phyloP scores from a whole-genome alignment of 495 filamentous ascomycete genomes.

The Penicillium longicatenatum region DNA sequence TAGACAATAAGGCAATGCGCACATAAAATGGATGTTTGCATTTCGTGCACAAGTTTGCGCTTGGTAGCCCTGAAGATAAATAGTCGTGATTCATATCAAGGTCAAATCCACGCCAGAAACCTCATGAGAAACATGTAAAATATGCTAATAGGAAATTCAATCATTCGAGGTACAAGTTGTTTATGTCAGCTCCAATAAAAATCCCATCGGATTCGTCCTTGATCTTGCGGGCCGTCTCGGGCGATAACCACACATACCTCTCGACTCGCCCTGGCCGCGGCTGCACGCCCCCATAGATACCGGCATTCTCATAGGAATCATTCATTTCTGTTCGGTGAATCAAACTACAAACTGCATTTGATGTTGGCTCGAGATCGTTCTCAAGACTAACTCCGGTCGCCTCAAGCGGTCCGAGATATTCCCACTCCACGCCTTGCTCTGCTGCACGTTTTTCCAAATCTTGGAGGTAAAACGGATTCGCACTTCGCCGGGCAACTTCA shows the following conservation, averaged over 20 bases:
- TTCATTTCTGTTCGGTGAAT: conserved; percentile 10
- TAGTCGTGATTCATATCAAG: too few relatives aligned
- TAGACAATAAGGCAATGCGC: too few relatives aligned
- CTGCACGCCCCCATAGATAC: conserved; percentile 13
- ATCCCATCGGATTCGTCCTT: conserved; percentile 10
- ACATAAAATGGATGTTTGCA: too few relatives aligned
- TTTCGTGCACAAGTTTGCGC: too few relatives aligned
- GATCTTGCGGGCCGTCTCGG: conserved; percentile 16
- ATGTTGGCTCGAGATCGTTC: conserved; percentile 21
- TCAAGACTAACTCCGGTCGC: conserved; percentile 14
- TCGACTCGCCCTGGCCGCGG: conserved; percentile 10
- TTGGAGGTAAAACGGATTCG: conserved; percentile 18
- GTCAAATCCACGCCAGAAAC: too few relatives aligned
- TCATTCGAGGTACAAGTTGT: too few relatives aligned
- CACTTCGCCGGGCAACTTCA: conserved; percentile 13
- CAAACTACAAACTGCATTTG: conserved; percentile 1
- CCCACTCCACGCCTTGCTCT: conserved; percentile 9
- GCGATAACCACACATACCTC: conserved; percentile 21
- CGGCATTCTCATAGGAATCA: not conserved
- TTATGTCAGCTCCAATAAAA: too few relatives aligned
- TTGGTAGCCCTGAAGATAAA: too few relatives aligned
- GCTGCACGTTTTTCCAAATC: conserved; percentile 14
- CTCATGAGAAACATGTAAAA: too few relatives aligned
- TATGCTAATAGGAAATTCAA: too few relatives aligned
- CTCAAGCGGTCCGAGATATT: not conserved